Conservation (phyloP, 2,329 filamentous ascomycete genomes). For the Cladorrhinum sp. region DNA sequence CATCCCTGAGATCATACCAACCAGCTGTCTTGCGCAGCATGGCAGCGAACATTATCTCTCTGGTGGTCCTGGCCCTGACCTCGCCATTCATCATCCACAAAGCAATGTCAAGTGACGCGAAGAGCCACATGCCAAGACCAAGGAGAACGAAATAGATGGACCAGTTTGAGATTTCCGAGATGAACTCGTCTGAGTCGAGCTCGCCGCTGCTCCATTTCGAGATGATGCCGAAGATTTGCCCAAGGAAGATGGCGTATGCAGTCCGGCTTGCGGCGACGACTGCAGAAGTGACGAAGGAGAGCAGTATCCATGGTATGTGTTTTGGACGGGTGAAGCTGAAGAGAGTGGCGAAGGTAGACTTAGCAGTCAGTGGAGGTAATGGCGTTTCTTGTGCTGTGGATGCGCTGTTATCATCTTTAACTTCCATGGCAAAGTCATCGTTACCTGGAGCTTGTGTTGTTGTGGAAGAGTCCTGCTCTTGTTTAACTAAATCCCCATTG, state of each 20-base stretch:
- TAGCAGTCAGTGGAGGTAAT: constrained; percentile 1
- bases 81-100: constrained; percentile 79
- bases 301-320: constrained; percentile 53
- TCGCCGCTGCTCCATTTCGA: constrained; percentile 59
- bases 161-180: constrained; percentile 55
- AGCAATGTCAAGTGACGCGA: constrained; percentile 64
- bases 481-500: neutral
- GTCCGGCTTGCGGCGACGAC: constrained; percentile 62
- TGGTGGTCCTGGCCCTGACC: constrained; percentile 66
- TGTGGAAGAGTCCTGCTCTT: constrained; percentile 1
- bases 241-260: constrained; percentile 66
- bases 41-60: constrained; percentile 62
- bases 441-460: neutral
- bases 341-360: constrained; percentile 42
- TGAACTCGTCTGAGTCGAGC: constrained; percentile 48
- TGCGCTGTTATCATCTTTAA: constrained; percentile 9
- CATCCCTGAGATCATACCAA: constrained; percentile 75
- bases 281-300: constrained; percentile 55
- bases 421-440: neutral
- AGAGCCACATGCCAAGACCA: constrained; percentile 62
- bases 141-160: constrained; percentile 62
- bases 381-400: neutral
- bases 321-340: constrained; percentile 68
- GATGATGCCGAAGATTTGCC: constrained; percentile 70
- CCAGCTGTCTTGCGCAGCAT: constrained; percentile 70